phyloP scores from a whole-genome alignment of 2,329 filamentous ascomycete species.

The Aspergillus viridinutans region DNA sequence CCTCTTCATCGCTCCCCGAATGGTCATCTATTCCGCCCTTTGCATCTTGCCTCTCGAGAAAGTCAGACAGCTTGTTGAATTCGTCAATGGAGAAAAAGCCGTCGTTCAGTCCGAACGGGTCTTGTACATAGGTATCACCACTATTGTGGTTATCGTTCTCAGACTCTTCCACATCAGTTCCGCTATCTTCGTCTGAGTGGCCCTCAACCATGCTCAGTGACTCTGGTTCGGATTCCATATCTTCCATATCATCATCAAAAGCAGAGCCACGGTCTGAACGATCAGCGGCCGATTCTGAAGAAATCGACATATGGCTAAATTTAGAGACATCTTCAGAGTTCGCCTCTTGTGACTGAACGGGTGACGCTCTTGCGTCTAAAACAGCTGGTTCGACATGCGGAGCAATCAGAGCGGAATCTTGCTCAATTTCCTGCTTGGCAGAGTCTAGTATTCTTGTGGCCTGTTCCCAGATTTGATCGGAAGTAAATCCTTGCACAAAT shows the following conservation, averaged over 20 bases:
- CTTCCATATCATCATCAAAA: slow-evolving; percentile 2
- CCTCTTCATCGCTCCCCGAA: slow-evolving; percentile 68
- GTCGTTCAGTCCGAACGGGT: slow-evolving; percentile 85
- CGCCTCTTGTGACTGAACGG: slow-evolving; percentile 4
- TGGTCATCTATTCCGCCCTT: slow-evolving; percentile 71
- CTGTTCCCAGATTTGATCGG: slow-evolving; percentile 91
- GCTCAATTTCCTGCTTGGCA: slow-evolving; percentile 52
- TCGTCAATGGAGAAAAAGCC: slow-evolving; percentile 97
- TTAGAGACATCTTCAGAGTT: slow-evolving; percentile 12
- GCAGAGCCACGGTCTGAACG: slow-evolving; percentile 9
- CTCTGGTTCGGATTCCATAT: slow-evolving; percentile 6
- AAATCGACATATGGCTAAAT: slow-evolving; percentile 10
- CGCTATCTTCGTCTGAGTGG: slow-evolving; percentile 6
- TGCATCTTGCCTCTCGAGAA: slow-evolving; percentile 80
- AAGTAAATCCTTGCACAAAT: slow-evolving; percentile 81
- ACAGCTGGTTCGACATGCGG: slow-evolving; percentile 16
- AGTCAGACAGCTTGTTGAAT: slow-evolving; percentile 91
- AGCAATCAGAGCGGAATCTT: slow-evolving; percentile 37
- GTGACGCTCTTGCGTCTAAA: slow-evolving; percentile 1
- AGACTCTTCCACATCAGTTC: slow-evolving; percentile 20
- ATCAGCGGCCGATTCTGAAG: slow-evolving; percentile 13
- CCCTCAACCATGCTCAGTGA: slow-evolving; percentile 6
- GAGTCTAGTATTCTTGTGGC: slow-evolving; percentile 75
- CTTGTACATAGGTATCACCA: slow-evolving; percentile 59
- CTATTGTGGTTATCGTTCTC: slow-evolving; percentile 28